A percentile compares a stretch with the other conserved stretches of the same genome.
Evolutionary conservation across 441 rosid genomes (phyloP).

Genomic region (Daphne laureola): DNA sequence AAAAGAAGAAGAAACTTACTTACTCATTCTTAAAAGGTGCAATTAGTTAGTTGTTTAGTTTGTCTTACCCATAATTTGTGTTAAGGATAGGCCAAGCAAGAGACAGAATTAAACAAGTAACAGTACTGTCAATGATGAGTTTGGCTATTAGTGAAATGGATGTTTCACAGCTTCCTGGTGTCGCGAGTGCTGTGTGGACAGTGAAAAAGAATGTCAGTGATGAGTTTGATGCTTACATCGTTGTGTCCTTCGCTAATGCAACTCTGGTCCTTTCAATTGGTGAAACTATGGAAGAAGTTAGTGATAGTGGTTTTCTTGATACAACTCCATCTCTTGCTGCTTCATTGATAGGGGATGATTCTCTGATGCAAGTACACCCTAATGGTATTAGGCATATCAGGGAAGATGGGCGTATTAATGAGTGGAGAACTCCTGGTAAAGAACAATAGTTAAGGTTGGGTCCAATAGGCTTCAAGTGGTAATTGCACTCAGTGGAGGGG

Average conservation of each 20-base stretch:
- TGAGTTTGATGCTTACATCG: conserved; percentile 95
- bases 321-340: conserved; percentile 91
- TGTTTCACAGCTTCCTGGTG: conserved; percentile 98
- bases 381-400: conserved; percentile 93
- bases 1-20: too few relatives aligned
- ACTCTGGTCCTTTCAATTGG: conserved; percentile 98
- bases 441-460: conserved; percentile 93
- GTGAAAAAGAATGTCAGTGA: conserved; percentile 82
- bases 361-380: conserved; percentile 96
- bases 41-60: too few relatives aligned
- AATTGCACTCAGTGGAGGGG: conserved; percentile 94
- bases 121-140: too few relatives aligned
- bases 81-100: too few relatives aligned
- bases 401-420: conserved; percentile 95
- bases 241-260: conserved; percentile 94
- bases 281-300: conserved; percentile 96
- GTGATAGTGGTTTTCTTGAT: conserved; percentile 94
- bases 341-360: conserved; percentile 83
- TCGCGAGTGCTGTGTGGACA: conserved; percentile 98
- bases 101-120: too few relatives aligned
- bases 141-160: conserved; percentile 97
- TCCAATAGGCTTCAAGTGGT: conserved; percentile 91
- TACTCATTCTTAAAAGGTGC: too few relatives aligned
- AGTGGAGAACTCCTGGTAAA: conserved; percentile 99
- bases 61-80: too few relatives aligned